A percentile compares a stretch with the other conserved stretches of the same genome.
Conservation (phyloP, 495 filamentous ascomycete species). For the Xylaria grammica region DNA sequence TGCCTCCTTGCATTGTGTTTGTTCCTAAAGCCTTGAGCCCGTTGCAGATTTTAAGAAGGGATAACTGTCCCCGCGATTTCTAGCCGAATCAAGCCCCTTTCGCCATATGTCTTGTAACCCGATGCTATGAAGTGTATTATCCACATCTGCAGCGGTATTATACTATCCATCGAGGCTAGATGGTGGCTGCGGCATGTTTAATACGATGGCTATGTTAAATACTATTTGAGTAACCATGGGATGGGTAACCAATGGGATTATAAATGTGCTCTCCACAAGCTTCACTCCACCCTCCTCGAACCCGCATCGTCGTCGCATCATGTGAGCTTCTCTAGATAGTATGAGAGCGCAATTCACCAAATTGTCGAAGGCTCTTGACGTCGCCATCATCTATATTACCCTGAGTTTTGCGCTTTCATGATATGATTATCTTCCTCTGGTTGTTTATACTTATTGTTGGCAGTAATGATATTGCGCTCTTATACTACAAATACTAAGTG, state of each 20-base stretch:
- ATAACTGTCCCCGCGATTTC: no score
- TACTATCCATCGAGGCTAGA: no score
- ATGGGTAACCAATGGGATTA: conserved; percentile 6
- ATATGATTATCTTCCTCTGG: no score
- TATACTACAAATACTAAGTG: background rate
- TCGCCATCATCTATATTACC: background rate
- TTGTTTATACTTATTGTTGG: no score
- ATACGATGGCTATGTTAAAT: background rate
- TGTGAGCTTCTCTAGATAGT: background rate
- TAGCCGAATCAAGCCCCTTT: no score
- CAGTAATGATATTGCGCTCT: no score
- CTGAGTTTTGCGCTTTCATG: no score
- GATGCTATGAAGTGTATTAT: background rate
- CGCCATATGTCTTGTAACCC: no score
- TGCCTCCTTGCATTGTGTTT: background rate
- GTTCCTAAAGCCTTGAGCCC: background rate
- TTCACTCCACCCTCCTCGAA: background rate
- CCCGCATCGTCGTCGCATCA: background rate
- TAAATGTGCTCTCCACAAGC: background rate
- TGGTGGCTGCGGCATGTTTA: no score
- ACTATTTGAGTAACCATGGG: background rate
- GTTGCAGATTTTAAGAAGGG: no score
- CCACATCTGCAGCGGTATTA: background rate
- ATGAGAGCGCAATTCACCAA: background rate
- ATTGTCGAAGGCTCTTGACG: background rate